A percentile compares a stretch with the other conserved stretches of the same genome.
These are phyloP conservation scores for Yamadazyma siamensis DNA, from an alignment of 1,139 yeast species.

Conservation along the genomic window DNA sequence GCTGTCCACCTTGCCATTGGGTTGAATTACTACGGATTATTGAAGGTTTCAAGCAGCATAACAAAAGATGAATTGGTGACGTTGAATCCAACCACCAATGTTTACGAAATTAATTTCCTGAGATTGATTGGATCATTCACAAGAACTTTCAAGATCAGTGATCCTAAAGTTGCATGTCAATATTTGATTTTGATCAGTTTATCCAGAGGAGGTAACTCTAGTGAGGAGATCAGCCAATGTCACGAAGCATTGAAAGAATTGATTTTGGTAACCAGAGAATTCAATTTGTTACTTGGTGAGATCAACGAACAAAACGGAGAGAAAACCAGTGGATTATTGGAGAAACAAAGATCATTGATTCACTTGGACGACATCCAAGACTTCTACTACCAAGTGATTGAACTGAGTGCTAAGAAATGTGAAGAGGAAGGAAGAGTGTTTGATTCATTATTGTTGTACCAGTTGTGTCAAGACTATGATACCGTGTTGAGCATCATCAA, in stretches of 20 bases:
- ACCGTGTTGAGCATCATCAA: constrained; percentile 79
- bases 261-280: constrained; percentile 83
- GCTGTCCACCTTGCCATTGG: constrained; percentile 90
- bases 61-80: constrained; percentile 29
- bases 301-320: constrained; percentile 67
- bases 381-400: constrained; percentile 59
- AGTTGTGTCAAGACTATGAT: constrained; percentile 83
- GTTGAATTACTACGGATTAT: constrained; percentile 68
- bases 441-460: constrained; percentile 84
- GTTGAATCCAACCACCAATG: constrained; percentile 28
- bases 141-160: constrained; percentile 75
- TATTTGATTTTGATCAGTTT: constrained; percentile 74
- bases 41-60: constrained; percentile 45
- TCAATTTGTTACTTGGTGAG: constrained; percentile 75
- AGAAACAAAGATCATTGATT: constrained; percentile 69
- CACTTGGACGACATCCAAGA: constrained; percentile 52
- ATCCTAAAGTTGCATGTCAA: constrained; percentile 89
- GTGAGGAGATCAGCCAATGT: constrained; percentile 53
- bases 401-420: constrained; percentile 80
- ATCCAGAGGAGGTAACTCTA: constrained; percentile 33
- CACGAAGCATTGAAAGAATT: constrained; percentile 83
- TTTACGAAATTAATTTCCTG: constrained; percentile 52
- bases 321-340: constrained; percentile 81
- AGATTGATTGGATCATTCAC: constrained; percentile 69
- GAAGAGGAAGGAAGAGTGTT: constrained; percentile 89